These are phyloP conservation scores for Phytopythium sindhum DNA, from an alignment of 352 stramenopile genomes.

Conservation along the genomic window DNA sequence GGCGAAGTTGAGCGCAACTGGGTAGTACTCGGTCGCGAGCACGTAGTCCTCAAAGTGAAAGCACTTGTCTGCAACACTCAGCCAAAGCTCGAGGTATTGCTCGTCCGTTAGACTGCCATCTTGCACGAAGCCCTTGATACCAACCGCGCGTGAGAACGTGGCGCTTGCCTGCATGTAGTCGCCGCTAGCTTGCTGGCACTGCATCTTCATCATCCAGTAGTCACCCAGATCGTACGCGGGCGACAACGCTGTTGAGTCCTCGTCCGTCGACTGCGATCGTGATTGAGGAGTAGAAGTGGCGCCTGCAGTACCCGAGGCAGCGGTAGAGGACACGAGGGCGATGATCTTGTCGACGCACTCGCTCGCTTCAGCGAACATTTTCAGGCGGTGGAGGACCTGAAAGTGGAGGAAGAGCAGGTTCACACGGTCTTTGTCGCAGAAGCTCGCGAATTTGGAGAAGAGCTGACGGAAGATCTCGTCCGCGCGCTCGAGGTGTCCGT, in stretches of 20 bases:
- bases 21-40: conserved; percentile 59
- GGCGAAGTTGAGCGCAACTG: conserved; percentile 52
- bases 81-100: conserved; percentile 56
- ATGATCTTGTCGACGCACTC: conserved; percentile 49
- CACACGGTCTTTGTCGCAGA: conserved; percentile 55
- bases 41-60: conserved; percentile 65
- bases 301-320: background rate
- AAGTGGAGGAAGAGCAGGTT: conserved; percentile 64
- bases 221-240: conserved; percentile 34
- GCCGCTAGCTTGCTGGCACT: conserved; percentile 55
- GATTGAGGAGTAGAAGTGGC: background rate
- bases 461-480: conserved; percentile 57
- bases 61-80: conserved; percentile 51
- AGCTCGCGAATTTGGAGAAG: conserved; percentile 48
- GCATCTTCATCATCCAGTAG: conserved; percentile 65
- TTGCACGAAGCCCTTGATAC: conserved; percentile 22
- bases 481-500: conserved; percentile 46
- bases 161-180: conserved; percentile 51
- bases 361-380: conserved; percentile 47
- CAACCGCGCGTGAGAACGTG: conserved; percentile 43
- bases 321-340: background rate
- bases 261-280: background rate
- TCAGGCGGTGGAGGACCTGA: conserved; percentile 51
- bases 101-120: conserved; percentile 36
- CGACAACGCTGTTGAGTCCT: background rate